Conservation (phyloP, 176 grass and related monocot genomes). For the Cenchrus americanus region DNA sequence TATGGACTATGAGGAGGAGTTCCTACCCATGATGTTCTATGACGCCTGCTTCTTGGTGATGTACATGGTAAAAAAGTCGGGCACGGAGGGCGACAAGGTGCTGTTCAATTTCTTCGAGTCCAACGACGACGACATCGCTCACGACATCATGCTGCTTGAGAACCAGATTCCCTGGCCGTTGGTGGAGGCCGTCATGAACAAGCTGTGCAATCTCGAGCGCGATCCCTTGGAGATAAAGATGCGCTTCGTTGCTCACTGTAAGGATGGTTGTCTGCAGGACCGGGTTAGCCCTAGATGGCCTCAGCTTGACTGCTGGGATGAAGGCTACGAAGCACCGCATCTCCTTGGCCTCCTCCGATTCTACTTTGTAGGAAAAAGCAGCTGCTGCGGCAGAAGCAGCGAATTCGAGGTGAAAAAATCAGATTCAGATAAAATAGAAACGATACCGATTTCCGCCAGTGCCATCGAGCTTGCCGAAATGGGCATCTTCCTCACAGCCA, state of each 20-base stretch:
- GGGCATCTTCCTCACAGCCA: neutral
- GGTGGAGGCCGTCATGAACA: neutral
- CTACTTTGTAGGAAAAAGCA: neutral
- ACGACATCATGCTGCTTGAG: neutral
- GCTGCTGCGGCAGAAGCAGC: no score
- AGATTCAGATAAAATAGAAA: no score
- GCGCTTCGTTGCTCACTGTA: neutral
- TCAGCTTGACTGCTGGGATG: no score
- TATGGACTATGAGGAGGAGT: neutral
- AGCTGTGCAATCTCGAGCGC: neutral
- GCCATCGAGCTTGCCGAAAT: constrained; percentile 15
- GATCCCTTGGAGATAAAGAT: neutral
- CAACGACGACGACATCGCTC: neutral
- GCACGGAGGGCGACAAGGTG: no score
- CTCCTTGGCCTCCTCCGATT: no score
- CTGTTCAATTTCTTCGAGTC: neutral
- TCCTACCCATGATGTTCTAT: neutral
- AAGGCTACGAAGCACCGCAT: no score
- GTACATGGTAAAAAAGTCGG: neutral
- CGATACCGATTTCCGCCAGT: neutral
- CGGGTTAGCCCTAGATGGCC: no score
- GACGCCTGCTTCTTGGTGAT: neutral
- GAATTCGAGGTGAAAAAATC: no score
- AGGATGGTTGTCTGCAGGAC: neutral
- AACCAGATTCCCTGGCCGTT: neutral